Base-by-base conservation (phyloP, 2,329 filamentous ascomycete genomes). In the Trichothecium sympodiale region DNA sequence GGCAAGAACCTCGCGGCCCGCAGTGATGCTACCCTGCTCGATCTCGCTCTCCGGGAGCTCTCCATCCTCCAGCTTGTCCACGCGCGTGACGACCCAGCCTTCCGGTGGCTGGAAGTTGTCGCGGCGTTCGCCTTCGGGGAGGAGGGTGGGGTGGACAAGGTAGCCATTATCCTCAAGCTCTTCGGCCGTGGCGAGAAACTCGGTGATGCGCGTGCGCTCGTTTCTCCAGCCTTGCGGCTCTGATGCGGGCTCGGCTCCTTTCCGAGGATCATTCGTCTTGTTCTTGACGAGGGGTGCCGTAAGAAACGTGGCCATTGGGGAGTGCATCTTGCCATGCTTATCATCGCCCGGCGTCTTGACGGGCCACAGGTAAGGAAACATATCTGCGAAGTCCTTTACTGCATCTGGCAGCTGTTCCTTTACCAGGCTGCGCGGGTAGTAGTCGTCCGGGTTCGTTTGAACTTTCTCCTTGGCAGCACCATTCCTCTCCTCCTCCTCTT, bases 351-450 rank as follows among this genome's bases (percentile, higher is more conserved):
- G 84, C 0, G 86, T 83, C 53, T 77, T 83, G 39, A 95, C 75
- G 8, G 88, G 89, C 87, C 91, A 95, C 28, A 95, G 63, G 48
- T 91, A 81, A 8, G 78, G 68, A 45, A 98, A 96, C 54, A 95
- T 83, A 40, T 84, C 75, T 29, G 82, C 77, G 39, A 95, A 74
- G 2, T 79, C 76, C 51, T 75, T 65, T 27, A 86, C 49, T 9
- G 68, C 62, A 15, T 63, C 54, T 1, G 76, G 65, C 16, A 80
- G 54, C 17, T 59, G 56, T 3, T 72, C 67, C 38, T 60, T 60
- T 27, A 63, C 60, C 17, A 82, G 60, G 14, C 59, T 48, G 14
- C 65, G 66, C 2, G 74, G 77, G 47, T 74, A 73, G 52, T 72
- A 78, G 46, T 75, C 68, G 46, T 80, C 74, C 2, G 71, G 71